A percentile compares a stretch with the other conserved stretches of the same genome.
Evolutionary conservation across 352 stramenopile species (phyloP).

Genomic region (Phytopythium mirpurense): DNA sequence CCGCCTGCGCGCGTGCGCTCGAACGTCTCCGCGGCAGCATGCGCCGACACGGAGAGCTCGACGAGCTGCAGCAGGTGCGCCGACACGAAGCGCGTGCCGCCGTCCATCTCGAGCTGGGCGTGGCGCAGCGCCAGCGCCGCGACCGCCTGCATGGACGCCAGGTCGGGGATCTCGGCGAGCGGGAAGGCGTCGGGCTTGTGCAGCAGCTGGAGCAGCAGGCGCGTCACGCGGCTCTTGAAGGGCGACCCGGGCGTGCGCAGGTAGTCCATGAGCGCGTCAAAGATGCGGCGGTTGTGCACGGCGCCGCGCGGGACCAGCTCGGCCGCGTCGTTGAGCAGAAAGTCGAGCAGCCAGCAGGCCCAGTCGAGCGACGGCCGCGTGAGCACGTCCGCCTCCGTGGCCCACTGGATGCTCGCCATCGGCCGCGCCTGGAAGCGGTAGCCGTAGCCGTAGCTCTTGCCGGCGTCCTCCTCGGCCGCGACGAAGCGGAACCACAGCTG

Average conservation of each 20-base stretch:
- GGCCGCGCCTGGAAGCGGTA: constrained; percentile 82
- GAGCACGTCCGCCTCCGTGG: constrained; percentile 74
- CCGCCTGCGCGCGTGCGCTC: constrained; percentile 16
- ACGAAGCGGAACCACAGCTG: constrained; percentile 84
- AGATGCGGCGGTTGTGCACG: constrained; percentile 81
- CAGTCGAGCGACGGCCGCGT: constrained; percentile 74
- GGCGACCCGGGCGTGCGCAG: constrained; percentile 69
- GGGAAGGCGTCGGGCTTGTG: constrained; percentile 58
- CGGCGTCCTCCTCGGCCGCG: constrained; percentile 53
- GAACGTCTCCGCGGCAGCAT: constrained; percentile 31
- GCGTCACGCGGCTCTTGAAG: constrained; percentile 75
- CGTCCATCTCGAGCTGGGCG: constrained; percentile 49
- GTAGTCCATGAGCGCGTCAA: constrained; percentile 74
- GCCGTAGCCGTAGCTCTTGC: constrained; percentile 65
- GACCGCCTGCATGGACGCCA: constrained; percentile 61
- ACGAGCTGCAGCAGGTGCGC: constrained; percentile 72
- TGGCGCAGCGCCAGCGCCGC: constrained; percentile 47
- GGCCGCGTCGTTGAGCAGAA: constrained; percentile 70
- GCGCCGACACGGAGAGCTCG: constrained; percentile 65
- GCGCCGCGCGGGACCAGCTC: constrained; percentile 58
- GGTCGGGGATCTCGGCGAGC: constrained; percentile 43
- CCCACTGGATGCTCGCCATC: constrained; percentile 75
- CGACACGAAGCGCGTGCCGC: constrained; percentile 68
- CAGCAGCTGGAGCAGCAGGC: constrained; percentile 72
- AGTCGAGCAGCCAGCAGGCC: constrained; percentile 81